These are phyloP conservation scores for Xylariales sp. DNA, from an alignment of 2,329 filamentous ascomycete species.

Conservation along the genomic window DNA sequence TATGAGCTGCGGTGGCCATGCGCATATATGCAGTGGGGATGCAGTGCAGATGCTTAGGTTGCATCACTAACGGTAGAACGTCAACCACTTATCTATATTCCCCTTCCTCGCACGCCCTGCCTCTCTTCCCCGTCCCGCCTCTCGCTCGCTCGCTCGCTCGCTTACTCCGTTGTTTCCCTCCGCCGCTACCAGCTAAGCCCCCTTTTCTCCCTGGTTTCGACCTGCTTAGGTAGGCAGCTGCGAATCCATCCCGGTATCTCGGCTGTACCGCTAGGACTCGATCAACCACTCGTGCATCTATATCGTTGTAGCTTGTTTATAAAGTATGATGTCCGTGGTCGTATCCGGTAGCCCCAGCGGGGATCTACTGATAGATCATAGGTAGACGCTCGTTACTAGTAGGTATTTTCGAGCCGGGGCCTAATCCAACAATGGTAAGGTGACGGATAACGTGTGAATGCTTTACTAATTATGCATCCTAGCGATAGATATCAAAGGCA, in stretches of 20 bases:
- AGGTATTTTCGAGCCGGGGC: neutral
- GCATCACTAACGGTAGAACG: slow-evolving; percentile 26
- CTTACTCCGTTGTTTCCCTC: slow-evolving; percentile 5
- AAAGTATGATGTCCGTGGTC: slow-evolving; percentile 6
- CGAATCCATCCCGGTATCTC: neutral
- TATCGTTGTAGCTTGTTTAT: slow-evolving; percentile 3
- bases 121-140: neutral
- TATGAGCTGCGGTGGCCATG: slow-evolving; percentile 24
- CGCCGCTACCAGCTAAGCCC: slow-evolving; percentile 12
- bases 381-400: neutral
- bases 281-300: neutral
- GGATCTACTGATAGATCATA: neutral
- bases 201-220: slow-evolving; percentile 7
- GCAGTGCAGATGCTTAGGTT: slow-evolving; percentile 31
- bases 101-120: slow-evolving; percentile 2
- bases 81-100: slow-evolving; percentile 26
- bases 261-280: slow-evolving; percentile 15
- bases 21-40: slow-evolving; percentile 21
- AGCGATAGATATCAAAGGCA: neutral
- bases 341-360: neutral
- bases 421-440: neutral
- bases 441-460: neutral
- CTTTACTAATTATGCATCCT: neutral
- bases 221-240: slow-evolving; percentile 32
- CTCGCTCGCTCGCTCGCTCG: neutral